phyloP scores from a whole-genome alignment of 164 flowering plant genomes.

The Vitis amurensis region DNA sequence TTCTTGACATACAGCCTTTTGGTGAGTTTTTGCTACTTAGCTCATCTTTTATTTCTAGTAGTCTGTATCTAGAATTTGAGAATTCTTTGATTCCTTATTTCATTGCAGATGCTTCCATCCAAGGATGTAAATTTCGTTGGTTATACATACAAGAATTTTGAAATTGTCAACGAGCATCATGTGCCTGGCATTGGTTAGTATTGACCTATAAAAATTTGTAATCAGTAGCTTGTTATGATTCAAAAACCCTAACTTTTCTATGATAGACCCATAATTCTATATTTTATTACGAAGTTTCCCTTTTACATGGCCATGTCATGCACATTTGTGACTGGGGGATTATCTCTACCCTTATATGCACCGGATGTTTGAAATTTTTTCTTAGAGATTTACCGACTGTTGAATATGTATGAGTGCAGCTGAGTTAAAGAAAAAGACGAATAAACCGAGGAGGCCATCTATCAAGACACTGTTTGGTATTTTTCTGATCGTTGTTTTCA shows the following conservation, averaged over 20 bases:
- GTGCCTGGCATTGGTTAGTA: conserved; percentile 34
- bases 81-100: not conserved
- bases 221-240: not conserved
- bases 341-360: not conserved
- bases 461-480: conserved; percentile 49
- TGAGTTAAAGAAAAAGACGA: conserved; percentile 47
- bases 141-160: conserved; percentile 2
- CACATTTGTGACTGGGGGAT: too few relatives aligned
- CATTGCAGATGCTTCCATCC: conserved; percentile 41
- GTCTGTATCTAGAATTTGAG: not conserved
- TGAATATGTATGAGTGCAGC: conserved; percentile 23
- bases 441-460: conserved; percentile 45
- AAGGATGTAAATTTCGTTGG: conserved; percentile 42
- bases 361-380: not conserved
- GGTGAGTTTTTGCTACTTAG: not conserved
- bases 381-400: not conserved
- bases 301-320: not conserved
- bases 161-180: conserved; percentile 33
- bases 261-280: not conserved
- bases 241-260: not conserved
- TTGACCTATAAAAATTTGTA: not conserved
- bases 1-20: not conserved
- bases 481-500: not conserved
- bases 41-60: not conserved
- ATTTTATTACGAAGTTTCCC: not conserved